Evolutionary conservation across 306 rosid species (phyloP).

Genomic region (Pyrus pyrifolia): DNA sequence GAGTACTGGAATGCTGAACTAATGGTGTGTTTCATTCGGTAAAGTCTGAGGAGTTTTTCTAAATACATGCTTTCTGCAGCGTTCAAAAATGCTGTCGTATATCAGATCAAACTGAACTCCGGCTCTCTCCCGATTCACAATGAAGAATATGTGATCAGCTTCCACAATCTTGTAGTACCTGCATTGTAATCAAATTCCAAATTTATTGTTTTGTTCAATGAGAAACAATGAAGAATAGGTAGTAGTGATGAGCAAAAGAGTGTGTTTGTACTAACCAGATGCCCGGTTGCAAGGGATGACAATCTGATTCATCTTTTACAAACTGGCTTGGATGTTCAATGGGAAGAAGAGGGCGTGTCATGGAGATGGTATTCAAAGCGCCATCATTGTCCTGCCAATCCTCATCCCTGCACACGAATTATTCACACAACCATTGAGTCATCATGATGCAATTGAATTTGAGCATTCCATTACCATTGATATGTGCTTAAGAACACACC

Average conservation of each 20-base stretch:
- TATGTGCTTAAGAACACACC: slow-evolving; percentile 31
- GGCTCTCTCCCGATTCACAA: slow-evolving; percentile 86
- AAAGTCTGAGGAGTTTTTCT: slow-evolving; percentile 63
- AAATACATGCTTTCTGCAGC: slow-evolving; percentile 88
- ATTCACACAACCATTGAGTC: background rate
- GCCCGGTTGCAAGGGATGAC: slow-evolving; percentile 76
- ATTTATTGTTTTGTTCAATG: background rate
- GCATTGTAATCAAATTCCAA: slow-evolving; percentile 10
- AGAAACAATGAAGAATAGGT: background rate
- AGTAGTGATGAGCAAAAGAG: background rate
- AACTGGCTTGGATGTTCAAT: slow-evolving; percentile 66
- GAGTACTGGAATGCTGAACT: slow-evolving; percentile 16
- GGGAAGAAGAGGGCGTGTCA: slow-evolving; percentile 89
- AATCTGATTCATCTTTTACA: slow-evolving; percentile 72
- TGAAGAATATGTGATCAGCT: slow-evolving; percentile 80
- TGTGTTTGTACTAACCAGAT: slow-evolving; percentile 42
- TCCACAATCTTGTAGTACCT: slow-evolving; percentile 95
- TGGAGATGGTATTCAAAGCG: slow-evolving; percentile 87
- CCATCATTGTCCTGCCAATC: slow-evolving; percentile 99
- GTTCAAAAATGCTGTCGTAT: slow-evolving; percentile 84
- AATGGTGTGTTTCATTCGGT: slow-evolving; percentile 57
- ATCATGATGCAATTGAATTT: background rate
- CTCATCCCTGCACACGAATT: slow-evolving; percentile 66
- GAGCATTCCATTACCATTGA: background rate
- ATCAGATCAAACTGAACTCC: slow-evolving; percentile 87